A percentile compares a stretch with the other conserved stretches of the same genome.
These are phyloP conservation scores for Adansonia digitata DNA, from an alignment of 345 rosid species.

Conservation along the genomic window DNA sequence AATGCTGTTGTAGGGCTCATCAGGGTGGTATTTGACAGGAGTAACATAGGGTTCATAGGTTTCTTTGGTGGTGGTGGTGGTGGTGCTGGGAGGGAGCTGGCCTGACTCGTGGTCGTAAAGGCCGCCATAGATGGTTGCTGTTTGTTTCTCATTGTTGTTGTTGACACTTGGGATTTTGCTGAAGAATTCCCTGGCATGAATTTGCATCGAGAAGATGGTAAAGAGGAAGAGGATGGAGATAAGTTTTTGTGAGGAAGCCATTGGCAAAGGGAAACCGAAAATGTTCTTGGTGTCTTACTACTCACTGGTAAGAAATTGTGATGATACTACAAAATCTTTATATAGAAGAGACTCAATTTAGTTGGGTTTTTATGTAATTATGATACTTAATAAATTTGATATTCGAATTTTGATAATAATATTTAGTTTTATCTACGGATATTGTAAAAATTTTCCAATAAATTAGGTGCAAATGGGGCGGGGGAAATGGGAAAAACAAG, in stretches of 20 bases:
- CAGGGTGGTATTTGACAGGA: no score
- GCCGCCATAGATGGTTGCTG: no score
- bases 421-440: background rate
- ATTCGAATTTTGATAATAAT: no score
- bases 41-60: no score
- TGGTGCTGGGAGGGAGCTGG: no score
- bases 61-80: no score
- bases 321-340: conserved; percentile 13
- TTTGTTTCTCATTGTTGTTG: no score
- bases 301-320: background rate
- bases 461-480: conserved; percentile 24
- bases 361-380: no score
- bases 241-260: conserved; percentile 23
- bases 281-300: background rate
- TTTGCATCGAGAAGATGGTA: conserved; percentile 15
- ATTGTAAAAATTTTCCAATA: conserved; percentile 16
- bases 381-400: no score
- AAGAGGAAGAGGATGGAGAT: conserved; percentile 18
- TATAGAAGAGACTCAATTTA: conserved; percentile 11
- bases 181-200: conserved; percentile 33
- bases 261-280: background rate
- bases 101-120: no score
- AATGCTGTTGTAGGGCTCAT: no score
- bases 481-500: background rate
- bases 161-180: conserved; percentile 26